These are phyloP conservation scores for Geranium rotundifolium DNA, from an alignment of 345 rosid genomes.

Conservation along the genomic window DNA sequence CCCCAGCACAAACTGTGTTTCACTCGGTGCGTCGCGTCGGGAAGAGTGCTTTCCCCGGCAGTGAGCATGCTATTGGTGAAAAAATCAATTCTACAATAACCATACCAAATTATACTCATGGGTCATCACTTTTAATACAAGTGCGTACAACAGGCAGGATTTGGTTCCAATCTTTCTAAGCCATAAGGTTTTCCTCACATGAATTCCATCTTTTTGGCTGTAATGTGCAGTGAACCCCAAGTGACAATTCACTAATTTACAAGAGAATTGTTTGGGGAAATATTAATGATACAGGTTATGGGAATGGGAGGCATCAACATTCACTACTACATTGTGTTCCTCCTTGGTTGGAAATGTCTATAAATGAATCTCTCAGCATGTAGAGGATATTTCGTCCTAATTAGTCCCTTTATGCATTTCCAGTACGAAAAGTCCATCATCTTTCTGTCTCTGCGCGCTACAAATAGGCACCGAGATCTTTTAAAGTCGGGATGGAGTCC, in stretches of 20 bases:
- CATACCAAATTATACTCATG: no score
- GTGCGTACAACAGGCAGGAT: no score
- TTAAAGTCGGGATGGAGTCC: conserved; percentile 80
- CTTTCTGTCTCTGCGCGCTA: conserved; percentile 72
- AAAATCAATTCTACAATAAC: no score
- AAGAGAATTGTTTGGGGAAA: no score
- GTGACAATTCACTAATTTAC: not conserved
- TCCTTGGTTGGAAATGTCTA: conserved; percentile 64
- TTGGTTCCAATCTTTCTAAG: no score
- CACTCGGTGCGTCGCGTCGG: no score
- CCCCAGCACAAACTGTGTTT: no score
- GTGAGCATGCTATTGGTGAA: no score
- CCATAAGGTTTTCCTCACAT: no score
- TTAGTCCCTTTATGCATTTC: conserved; percentile 93
- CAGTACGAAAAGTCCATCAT: conserved; percentile 82
- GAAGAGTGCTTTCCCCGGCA: no score
- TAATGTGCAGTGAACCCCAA: not conserved
- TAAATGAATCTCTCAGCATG: conserved; percentile 85
- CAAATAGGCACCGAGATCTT: conserved; percentile 68
- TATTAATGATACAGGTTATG: not conserved
- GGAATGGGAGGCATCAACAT: not conserved
- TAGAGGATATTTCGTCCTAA: conserved; percentile 80
- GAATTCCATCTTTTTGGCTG: no score
- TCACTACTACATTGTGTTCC: conserved; percentile 11
- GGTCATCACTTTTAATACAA: no score